Evolutionary conservation across 73 alveolate species (phyloP).

Genomic region (Blepharisma stoltei): DNA sequence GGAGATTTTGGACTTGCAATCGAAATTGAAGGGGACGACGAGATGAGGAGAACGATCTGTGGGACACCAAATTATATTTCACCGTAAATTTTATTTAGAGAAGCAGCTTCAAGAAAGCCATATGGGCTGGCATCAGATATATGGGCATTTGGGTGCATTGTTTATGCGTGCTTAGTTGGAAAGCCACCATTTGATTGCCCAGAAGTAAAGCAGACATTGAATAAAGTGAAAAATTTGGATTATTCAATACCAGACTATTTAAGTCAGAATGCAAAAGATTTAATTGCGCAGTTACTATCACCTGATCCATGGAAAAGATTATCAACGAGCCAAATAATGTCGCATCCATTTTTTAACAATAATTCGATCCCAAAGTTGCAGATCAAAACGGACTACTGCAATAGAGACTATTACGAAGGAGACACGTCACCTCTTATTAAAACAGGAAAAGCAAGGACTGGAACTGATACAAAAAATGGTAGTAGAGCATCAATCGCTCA

Average conservation of each 20-base stretch:
- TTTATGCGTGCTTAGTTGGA: conserved; percentile 59
- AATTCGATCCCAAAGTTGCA: too few species aligned
- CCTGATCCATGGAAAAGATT: conserved; percentile 58
- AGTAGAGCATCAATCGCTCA: too few species aligned
- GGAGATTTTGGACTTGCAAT: conserved; percentile 87
- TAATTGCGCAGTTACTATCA: conserved; percentile 38
- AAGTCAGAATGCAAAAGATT: conserved; percentile 59
- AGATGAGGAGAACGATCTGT: conserved; percentile 78
- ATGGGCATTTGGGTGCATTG: conserved; percentile 85
- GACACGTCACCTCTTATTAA: too few species aligned
- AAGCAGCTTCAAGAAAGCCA: conserved; percentile 71
- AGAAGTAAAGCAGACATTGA: conserved; percentile 35
- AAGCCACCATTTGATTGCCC: conserved; percentile 61
- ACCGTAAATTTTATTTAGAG: conserved; percentile 54
- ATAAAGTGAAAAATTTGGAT: conserved; percentile 33
- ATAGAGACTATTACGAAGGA: background rate
- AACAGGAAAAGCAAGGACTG: too few species aligned
- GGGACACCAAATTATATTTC: conserved; percentile 93
- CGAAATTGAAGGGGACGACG: conserved; percentile 34
- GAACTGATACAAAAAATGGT: too few species aligned
- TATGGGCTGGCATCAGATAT: conserved; percentile 87
- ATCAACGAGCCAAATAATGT: conserved; percentile 56
- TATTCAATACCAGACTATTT: conserved; percentile 35
- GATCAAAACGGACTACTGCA: too few species aligned
- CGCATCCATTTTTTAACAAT: conserved; percentile 52